Percentiles rank a stretch among this genome's conserved stretches.
Evolutionary conservation across 2,329 filamentous ascomycete species (phyloP).

Genomic region (Colletotrichum kahawae): DNA sequence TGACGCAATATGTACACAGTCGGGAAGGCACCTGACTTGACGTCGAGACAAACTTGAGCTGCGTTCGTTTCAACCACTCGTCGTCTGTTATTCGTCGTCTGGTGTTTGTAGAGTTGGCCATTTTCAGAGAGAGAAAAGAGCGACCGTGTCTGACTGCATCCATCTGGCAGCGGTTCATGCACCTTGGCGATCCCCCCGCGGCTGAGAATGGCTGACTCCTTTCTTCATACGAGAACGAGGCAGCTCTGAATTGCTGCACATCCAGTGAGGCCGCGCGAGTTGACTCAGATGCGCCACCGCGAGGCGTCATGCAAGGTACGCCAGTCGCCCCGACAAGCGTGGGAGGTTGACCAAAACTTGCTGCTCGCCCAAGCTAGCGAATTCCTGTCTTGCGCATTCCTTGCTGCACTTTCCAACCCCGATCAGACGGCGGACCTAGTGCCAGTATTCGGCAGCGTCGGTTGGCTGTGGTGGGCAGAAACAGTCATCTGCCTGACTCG

Average conservation of each 20-base stretch:
- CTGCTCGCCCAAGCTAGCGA: not conserved
- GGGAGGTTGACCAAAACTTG: conserved; percentile 11
- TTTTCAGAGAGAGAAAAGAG: not conserved
- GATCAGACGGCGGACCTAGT: not conserved
- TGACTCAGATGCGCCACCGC: conserved; percentile 22
- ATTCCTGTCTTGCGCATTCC: conserved; percentile 7
- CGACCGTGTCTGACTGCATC: not conserved
- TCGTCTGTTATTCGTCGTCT: not conserved
- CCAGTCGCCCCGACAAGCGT: conserved; percentile 2
- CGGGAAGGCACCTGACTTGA: conserved; percentile 7
- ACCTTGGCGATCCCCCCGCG: conserved; percentile 1
- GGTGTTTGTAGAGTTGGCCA: not conserved
- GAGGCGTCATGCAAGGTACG: conserved; percentile 29
- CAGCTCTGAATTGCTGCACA: not conserved
- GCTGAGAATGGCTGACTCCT: not conserved
- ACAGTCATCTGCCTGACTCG: conserved; percentile 17
- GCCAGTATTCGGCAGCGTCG: conserved; percentile 3
- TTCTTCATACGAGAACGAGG: not conserved
- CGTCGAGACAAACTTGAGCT: not conserved
- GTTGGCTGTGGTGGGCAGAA: conserved; percentile 12
- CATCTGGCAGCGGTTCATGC: conserved; percentile 19
- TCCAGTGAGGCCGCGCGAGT: not conserved
- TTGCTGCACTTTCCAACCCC: conserved; percentile 2
- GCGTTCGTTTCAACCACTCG: not conserved
- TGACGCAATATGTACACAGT: conserved; percentile 15